Conservation (phyloP, 768 basidiomycete species). For the Tricholomella constricta region DNA sequence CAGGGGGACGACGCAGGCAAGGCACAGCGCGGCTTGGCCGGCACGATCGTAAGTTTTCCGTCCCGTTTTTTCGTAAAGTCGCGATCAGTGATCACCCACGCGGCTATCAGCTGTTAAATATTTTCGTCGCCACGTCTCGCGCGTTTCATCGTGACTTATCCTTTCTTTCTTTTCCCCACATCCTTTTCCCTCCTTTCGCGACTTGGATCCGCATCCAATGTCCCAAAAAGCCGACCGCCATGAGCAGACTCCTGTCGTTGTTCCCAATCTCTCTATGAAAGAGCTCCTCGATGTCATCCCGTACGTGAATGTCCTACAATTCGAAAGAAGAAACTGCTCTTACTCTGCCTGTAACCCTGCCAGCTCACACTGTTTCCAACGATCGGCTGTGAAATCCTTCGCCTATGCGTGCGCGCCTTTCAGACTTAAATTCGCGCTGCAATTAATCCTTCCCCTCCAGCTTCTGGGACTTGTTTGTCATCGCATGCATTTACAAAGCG, state of each 20-base stretch:
- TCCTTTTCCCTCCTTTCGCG: not conserved
- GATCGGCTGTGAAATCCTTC: conserved; percentile 69
- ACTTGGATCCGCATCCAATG: conserved; percentile 7
- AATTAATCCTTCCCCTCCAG: conserved; percentile 29
- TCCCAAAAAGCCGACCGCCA: conserved; percentile 12
- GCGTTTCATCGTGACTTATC: not conserved
- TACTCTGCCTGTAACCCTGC: not conserved
- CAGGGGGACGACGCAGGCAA: no score
- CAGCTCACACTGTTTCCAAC: conserved; percentile 75
- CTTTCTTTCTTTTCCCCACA: not conserved
- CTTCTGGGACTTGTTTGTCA: conserved; percentile 60
- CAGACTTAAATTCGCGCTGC: not conserved
- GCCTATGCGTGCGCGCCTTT: conserved; percentile 56
- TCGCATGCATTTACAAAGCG: conserved; percentile 58
- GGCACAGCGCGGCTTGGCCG: no score
- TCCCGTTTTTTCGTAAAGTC: not conserved
- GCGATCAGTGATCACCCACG: not conserved
- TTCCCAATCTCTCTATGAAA: conserved; percentile 75
- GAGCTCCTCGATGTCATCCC: conserved; percentile 74
- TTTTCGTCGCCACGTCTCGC: not conserved
- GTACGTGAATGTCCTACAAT: conserved; percentile 34
- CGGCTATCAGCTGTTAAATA: conserved; percentile 1
- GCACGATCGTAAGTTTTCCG: not conserved
- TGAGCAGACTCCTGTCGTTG: conserved; percentile 47
- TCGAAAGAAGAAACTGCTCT: not conserved